Conservation (phyloP, 495 filamentous ascomycete genomes). For the Echria macrotheca region DNA sequence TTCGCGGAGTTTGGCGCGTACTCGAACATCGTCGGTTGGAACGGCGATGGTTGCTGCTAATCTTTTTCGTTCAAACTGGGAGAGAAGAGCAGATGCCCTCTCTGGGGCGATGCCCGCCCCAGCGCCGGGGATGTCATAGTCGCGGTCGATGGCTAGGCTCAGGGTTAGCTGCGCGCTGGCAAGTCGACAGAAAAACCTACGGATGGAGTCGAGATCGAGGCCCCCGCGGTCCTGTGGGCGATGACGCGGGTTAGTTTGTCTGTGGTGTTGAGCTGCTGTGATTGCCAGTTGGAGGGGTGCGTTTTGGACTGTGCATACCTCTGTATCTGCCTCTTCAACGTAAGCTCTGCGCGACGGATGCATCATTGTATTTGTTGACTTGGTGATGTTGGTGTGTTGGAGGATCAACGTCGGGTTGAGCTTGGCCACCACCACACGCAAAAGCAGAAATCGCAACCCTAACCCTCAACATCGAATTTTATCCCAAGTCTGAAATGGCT, state of each 20-base stretch:
- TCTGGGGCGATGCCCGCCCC: conserved; percentile 75
- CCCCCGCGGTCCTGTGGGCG: conserved; percentile 54
- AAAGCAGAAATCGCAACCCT: background rate
- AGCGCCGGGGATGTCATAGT: conserved; percentile 73
- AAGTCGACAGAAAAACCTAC: conserved; percentile 43
- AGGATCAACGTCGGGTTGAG: background rate
- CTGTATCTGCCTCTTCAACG: conserved; percentile 75
- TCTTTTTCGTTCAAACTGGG: conserved; percentile 85
- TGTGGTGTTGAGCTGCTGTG: conserved; percentile 27
- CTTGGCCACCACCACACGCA: no score
- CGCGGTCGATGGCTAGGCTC: conserved; percentile 66
- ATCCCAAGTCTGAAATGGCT: no score
- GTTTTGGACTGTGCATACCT: conserved; percentile 50
- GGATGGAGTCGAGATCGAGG: conserved; percentile 73
- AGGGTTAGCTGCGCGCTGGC: conserved; percentile 6
- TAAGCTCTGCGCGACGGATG: conserved; percentile 94
- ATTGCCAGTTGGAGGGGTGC: conserved; percentile 22
- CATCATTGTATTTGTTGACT: conserved; percentile 48
- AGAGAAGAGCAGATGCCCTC: conserved; percentile 80
- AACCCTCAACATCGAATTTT: conserved; percentile 7
- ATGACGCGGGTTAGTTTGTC: conserved; percentile 25
- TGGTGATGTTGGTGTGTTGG: background rate
- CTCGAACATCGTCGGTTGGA: conserved; percentile 87
- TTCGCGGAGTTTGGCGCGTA: conserved; percentile 73
- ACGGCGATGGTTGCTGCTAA: conserved; percentile 87